A percentile compares a stretch with the other conserved stretches of the same genome.
These are phyloP conservation scores for Cucumis melo DNA, from an alignment of 306 rosid genomes.

Conservation along the genomic window DNA sequence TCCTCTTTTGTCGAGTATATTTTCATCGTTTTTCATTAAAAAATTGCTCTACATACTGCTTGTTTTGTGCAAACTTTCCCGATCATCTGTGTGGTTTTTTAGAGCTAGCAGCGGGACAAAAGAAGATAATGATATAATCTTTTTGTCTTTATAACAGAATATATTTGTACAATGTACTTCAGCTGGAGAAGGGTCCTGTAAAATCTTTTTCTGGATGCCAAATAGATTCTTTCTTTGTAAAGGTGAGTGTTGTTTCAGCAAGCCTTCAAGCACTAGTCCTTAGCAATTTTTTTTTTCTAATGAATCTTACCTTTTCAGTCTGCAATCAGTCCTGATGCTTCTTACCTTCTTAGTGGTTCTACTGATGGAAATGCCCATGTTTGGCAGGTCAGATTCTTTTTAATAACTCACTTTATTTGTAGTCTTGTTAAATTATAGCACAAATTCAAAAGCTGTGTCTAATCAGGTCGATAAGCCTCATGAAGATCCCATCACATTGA, in stretches of 20 bases:
- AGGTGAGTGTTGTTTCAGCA: slow-evolving; percentile 32
- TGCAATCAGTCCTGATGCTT: slow-evolving; percentile 76
- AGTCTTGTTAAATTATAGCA: background rate
- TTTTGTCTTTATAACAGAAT: slow-evolving; percentile 34
- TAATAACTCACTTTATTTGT: background rate
- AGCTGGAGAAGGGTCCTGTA: slow-evolving; percentile 73
- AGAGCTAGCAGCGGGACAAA: background rate
- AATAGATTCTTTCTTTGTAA: slow-evolving; percentile 76
- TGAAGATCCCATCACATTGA: slow-evolving; percentile 38
- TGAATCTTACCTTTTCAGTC: slow-evolving; percentile 38
- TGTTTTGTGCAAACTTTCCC: background rate
- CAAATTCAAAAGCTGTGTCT: slow-evolving; percentile 10
- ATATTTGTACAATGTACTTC: slow-evolving; percentile 63
- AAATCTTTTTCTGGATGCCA: slow-evolving; percentile 60
- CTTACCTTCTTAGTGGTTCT: slow-evolving; percentile 73
- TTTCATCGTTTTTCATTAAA: background rate
- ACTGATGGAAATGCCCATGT: slow-evolving; percentile 68
- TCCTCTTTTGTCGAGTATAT: background rate
- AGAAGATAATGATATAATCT: background rate
- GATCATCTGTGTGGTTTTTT: background rate
- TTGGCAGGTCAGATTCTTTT: slow-evolving; percentile 56
- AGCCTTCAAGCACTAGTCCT: background rate
- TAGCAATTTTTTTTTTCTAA: background rate
- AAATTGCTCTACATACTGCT: background rate
- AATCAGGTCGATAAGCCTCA: slow-evolving; percentile 62